These are phyloP conservation scores for Barnettozyma sucrosica DNA, from an alignment of 805 yeast genomes.

Conservation along the genomic window DNA sequence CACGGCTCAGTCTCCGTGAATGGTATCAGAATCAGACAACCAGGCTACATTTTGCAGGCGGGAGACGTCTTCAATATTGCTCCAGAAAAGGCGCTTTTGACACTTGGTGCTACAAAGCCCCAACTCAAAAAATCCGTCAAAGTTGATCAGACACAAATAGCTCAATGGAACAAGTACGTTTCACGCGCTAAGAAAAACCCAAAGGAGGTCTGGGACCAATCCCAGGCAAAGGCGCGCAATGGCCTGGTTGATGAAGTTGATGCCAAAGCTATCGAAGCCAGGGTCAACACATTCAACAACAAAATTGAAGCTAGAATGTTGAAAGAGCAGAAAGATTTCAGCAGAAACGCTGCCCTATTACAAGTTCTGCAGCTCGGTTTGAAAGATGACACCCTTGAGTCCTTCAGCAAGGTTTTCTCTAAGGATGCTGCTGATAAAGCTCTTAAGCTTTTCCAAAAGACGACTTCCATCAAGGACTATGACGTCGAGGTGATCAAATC, in stretches of 20 bases:
- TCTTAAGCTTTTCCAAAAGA: constrained; percentile 17
- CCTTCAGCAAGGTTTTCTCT: constrained; percentile 10
- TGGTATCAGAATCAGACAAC: constrained; percentile 71
- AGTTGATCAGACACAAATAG: constrained; percentile 66
- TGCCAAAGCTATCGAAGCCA: constrained; percentile 15
- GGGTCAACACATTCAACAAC: constrained; percentile 15
- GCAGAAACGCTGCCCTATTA: constrained; percentile 17
- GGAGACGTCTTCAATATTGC: constrained; percentile 86
- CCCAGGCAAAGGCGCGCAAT: constrained; percentile 30
- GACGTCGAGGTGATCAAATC: constrained; percentile 14
- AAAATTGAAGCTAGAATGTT: constrained; percentile 19
- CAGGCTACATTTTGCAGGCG: constrained; percentile 68
- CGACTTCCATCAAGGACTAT: constrained; percentile 13
- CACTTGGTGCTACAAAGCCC: constrained; percentile 84
- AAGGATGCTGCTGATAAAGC: constrained; percentile 22
- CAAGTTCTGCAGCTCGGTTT: constrained; percentile 16
- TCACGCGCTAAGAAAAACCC: constrained; percentile 46
- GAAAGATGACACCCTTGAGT: constrained; percentile 12
- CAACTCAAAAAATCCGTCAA: constrained; percentile 58
- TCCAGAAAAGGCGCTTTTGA: constrained; percentile 80
- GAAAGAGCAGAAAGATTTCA: constrained; percentile 17
- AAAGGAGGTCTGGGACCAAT: constrained; percentile 31
- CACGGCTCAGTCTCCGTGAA: constrained; percentile 82
- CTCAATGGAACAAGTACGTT: constrained; percentile 72
- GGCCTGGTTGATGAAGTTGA: constrained; percentile 22